phyloP scores from a whole-genome alignment of 1,284 basidiomycete genomes.

The Cystobasidiaceae sp. region DNA sequence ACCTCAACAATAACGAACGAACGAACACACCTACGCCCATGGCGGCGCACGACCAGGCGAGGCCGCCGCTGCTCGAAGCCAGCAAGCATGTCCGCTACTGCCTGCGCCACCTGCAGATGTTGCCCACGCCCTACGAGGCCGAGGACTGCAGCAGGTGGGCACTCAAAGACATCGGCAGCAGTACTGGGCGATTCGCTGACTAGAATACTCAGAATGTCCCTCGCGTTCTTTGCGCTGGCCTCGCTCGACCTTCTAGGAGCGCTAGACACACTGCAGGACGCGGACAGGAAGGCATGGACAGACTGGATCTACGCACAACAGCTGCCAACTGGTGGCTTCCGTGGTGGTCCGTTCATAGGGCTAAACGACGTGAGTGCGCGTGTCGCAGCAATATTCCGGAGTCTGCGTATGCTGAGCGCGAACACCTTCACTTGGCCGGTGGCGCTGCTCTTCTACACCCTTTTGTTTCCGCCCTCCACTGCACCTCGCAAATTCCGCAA shows the following conservation, averaged over 20 bases:
- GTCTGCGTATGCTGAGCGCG: not conserved
- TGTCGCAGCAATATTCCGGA: not conserved
- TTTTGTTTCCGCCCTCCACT: too few species aligned
- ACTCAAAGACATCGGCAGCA: not conserved
- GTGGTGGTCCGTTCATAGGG: conserved; percentile 34
- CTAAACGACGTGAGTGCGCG: not conserved
- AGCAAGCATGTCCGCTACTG: conserved; percentile 35
- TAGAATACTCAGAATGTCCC: conserved; percentile 36
- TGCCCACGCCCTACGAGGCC: conserved; percentile 38
- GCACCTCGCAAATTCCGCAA: not conserved
- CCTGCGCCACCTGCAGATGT: conserved; percentile 35
- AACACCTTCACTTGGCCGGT: not conserved
- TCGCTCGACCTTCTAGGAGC: conserved; percentile 36
- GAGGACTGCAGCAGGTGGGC: conserved; percentile 38
- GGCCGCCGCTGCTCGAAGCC: conserved; percentile 18
- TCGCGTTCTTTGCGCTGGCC: conserved; percentile 41
- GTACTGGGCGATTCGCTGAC: not conserved
- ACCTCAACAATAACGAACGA: too few species aligned
- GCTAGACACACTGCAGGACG: conserved; percentile 31
- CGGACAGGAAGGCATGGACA: conserved; percentile 26
- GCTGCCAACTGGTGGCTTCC: conserved; percentile 36
- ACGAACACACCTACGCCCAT: too few species aligned
- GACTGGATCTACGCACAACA: conserved; percentile 43
- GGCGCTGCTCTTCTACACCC: not conserved
- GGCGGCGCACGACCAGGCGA: too few species aligned